Evolutionary conservation across 495 filamentous ascomycete species (phyloP).

Genomic region (Letharia lupina): DNA sequence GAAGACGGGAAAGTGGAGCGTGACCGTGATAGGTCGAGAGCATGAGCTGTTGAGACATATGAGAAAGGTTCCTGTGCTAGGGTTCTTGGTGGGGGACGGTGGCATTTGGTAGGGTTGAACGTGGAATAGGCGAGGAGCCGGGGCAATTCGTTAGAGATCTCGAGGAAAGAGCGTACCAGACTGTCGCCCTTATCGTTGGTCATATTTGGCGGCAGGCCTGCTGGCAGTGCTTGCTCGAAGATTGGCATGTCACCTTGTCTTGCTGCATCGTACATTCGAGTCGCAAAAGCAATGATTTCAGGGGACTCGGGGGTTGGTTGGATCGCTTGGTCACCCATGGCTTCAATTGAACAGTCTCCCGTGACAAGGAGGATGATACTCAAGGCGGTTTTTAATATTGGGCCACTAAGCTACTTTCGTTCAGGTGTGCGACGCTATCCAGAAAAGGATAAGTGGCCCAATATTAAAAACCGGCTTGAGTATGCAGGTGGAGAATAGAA

Average conservation of each 20-base stretch:
- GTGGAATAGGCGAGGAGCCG: not conserved
- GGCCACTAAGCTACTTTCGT: too few species aligned
- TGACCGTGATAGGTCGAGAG: slow-evolving; percentile 49
- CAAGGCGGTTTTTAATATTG: too few species aligned
- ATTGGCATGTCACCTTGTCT: slow-evolving; percentile 39
- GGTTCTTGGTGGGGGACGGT: not conserved
- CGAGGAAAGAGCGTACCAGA: slow-evolving; percentile 32
- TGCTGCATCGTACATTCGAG: slow-evolving; percentile 45
- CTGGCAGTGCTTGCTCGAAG: slow-evolving; percentile 43
- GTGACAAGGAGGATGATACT: not conserved
- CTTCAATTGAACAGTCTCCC: not conserved
- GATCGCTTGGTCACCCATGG: slow-evolving; percentile 13
- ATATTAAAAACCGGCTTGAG: too few species aligned
- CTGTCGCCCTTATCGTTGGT: slow-evolving; percentile 51
- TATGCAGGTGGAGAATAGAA: not conserved
- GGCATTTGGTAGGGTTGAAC: not conserved
- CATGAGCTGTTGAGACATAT: slow-evolving; percentile 36
- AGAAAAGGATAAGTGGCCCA: too few species aligned
- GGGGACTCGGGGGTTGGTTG: slow-evolving; percentile 29
- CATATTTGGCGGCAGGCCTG: slow-evolving; percentile 44
- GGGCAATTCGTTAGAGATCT: not conserved
- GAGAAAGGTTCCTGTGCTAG: not conserved
- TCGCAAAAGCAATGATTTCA: slow-evolving; percentile 44
- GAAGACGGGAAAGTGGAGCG: slow-evolving; percentile 40
- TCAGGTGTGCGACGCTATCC: too few species aligned